Base-by-base conservation (phyloP, 768 basidiomycete species). In the Megacollybia marginata region DNA sequence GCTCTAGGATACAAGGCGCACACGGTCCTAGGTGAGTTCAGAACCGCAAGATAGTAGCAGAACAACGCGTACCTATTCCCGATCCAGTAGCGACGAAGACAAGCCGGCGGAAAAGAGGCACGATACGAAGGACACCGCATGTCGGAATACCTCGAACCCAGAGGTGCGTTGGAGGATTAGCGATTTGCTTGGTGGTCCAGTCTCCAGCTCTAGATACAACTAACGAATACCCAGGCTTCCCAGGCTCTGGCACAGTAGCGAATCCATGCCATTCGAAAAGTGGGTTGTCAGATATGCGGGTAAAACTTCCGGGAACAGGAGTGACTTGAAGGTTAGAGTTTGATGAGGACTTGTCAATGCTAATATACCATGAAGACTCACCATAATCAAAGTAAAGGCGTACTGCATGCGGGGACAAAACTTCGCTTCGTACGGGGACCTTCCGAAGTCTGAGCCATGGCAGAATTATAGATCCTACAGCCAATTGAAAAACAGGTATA, bases 371-470 rank as follows among this genome's bases (percentile, higher is more conserved):
- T 28, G 44, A 42, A 23, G 28, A 35, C 69, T 51, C 31, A 78
- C 78, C 72, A 54, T 83, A 81, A 44, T 80, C 73, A 62, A 81
- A 80, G 62, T 81, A 71, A 18, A 83, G 62, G 13, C 80, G 70
- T 46, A 81, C 73, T 12, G 78, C 78, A 58, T 82, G 79, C 48
- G 69, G 69, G 1, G 79, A 82, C 33, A 82, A 63, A 10, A 78
- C 72, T 48, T 74, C 78, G 46, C 71, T 66, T 16, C 69, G 67
- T 34, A 83, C 78, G 8, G 73, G 68, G 10, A 79, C 75, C 59
- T 79, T 78, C 49, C 78, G 71, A 4, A 83, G 69, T 42, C 78
- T 66, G n/a, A 71, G 32, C 81, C 81, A 83, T n/a, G 81, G 79
- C 13, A 78, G 61, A 43, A 78, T 70, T 50, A 82, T 76, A 16